A percentile compares a stretch with the other conserved stretches of the same genome.
Evolutionary conservation across 305 asterid genomes (phyloP).

Genomic region (Nicotiana rustica): DNA sequence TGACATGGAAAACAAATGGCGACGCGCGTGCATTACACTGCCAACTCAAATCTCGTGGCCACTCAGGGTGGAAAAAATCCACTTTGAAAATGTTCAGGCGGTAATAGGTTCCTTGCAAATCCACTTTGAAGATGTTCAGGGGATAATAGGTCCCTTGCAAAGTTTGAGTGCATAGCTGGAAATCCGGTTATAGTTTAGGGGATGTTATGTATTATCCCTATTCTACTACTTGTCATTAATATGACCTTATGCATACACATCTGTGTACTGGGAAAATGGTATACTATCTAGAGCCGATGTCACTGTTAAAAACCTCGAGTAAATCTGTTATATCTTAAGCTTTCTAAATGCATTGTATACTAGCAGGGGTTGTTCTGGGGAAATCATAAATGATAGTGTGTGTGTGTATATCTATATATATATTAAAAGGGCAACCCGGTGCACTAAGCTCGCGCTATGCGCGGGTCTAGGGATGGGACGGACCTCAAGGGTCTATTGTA

Average conservation of each 20-base stretch:
- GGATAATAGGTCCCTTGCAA: not conserved
- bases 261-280: not conserved
- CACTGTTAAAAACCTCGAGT: not conserved
- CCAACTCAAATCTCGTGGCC: constrained; percentile 19
- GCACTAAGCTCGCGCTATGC: too few relatives aligned
- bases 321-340: constrained; percentile 27
- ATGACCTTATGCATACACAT: constrained; percentile 11
- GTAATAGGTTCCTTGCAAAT: not conserved
- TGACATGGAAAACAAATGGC: not conserved
- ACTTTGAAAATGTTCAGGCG: not conserved
- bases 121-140: not conserved
- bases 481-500: too few relatives aligned
- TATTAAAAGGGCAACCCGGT: too few relatives aligned
- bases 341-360: constrained; percentile 4
- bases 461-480: too few relatives aligned
- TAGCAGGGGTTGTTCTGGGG: constrained; percentile 7
- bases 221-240: constrained; percentile 10
- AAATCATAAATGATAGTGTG: not conserved
- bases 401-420: too few relatives aligned
- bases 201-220: not conserved
- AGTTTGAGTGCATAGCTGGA: not conserved
- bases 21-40: not conserved
- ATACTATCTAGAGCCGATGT: not conserved
- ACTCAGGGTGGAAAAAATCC: not conserved
- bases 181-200: constrained; percentile 4